A percentile compares a stretch with the other conserved stretches of the same genome.
phyloP scores from a whole-genome alignment of 176 grass and related monocot species.

The Rhynchospora pubera region DNA sequence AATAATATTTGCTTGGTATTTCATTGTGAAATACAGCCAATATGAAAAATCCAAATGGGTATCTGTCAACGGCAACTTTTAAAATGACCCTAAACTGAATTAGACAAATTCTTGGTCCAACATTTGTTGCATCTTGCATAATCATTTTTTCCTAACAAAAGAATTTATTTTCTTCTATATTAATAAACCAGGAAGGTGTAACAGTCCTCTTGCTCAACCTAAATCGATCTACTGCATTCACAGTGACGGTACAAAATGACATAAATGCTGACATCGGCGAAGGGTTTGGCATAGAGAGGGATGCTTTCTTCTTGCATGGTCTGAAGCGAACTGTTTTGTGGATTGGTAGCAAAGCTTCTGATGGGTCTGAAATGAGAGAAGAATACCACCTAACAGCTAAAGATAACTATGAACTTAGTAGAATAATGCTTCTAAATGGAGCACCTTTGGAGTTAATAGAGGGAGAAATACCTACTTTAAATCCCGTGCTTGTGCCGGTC shows the following conservation, averaged over 20 bases:
- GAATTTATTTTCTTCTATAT: neutral
- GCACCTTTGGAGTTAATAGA: slow-evolving; percentile 61
- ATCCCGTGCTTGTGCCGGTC: slow-evolving; percentile 39
- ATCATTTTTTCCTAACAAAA: neutral
- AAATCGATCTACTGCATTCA: slow-evolving; percentile 52
- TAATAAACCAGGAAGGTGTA: slow-evolving; percentile 50
- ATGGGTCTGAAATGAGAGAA: slow-evolving; percentile 50
- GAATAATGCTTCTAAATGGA: slow-evolving; percentile 77
- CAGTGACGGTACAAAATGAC: slow-evolving; percentile 51
- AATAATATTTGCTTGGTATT: neutral
- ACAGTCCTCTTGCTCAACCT: slow-evolving; percentile 83
- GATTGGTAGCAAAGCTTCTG: slow-evolving; percentile 70
- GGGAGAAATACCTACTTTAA: slow-evolving; percentile 50
- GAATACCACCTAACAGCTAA: slow-evolving; percentile 68
- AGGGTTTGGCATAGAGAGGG: slow-evolving; percentile 48
- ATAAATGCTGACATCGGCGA: slow-evolving; percentile 43
- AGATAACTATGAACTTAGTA: slow-evolving; percentile 41
- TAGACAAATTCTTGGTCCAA: neutral
- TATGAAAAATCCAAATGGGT: neutral
- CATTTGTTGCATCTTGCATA: neutral
- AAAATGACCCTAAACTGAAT: neutral
- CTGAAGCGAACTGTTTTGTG: slow-evolving; percentile 81
- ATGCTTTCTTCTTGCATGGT: slow-evolving; percentile 38
- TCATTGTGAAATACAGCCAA: too few species aligned
- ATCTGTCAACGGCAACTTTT: neutral